phyloP scores from a whole-genome alignment of 164 flowering plant species.

The grape (Vitis vinifera) region ASM3070453v1 NC_081808.1:22650501-22651000 shows the following conservation, averaged over 20 bases:
- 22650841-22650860: neutral
- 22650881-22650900: neutral
- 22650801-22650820: neutral
- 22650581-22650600: neutral
- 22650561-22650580: neutral
- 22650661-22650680: neutral
- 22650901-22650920: neutral
- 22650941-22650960: neutral
- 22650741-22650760: neutral
- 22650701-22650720: neutral
- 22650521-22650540: slow-evolving; percentile 78
- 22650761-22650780: neutral
- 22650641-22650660: neutral
- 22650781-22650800: neutral
- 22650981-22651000: neutral
- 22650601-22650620: neutral
- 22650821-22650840: neutral
- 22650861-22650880: no score
- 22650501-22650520: slow-evolving; percentile 78
- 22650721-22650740: neutral
- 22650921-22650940: neutral
- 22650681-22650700: neutral
- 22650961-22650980: neutral
- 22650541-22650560: neutral
- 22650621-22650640: neutral